Evolutionary conservation across 2,329 filamentous ascomycete species (phyloP).

Genomic region (Cladosporium sp.): DNA sequence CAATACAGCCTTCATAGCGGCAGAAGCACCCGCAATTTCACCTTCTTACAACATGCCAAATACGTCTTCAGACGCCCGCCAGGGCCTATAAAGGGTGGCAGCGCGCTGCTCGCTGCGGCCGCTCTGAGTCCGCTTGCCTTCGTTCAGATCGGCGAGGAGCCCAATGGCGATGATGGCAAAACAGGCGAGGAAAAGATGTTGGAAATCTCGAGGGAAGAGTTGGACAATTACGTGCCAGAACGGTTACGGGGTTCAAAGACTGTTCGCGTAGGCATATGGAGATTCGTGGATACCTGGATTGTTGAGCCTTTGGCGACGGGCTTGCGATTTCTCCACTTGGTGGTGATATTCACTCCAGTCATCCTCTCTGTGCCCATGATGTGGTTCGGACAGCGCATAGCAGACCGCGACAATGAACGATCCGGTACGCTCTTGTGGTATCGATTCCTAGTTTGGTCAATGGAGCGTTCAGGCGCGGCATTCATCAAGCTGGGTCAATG

Average conservation of each 20-base stretch:
- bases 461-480: conserved; percentile 90
- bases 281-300: conserved; percentile 68
- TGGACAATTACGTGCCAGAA: conserved; percentile 63
- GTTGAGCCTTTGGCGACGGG: conserved; percentile 82
- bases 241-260: conserved; percentile 58
- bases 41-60: conserved; percentile 20
- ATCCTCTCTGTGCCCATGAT: conserved; percentile 73
- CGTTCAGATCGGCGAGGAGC: conserved; percentile 53
- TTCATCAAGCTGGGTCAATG: conserved; percentile 99
- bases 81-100: conserved; percentile 32
- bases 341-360: conserved; percentile 86
- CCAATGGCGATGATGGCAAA: conserved; percentile 44
- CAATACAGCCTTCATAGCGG: conserved; percentile 28
- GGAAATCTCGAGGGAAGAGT: conserved; percentile 71
- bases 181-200: conserved; percentile 87
- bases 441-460: conserved; percentile 74
- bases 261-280: conserved; percentile 55
- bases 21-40: conserved; percentile 21
- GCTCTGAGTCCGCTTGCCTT: conserved; percentile 55
- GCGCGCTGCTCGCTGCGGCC: conserved; percentile 34
- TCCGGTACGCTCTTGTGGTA: conserved; percentile 93
- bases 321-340: conserved; percentile 79
- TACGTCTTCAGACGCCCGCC: conserved; percentile 29
- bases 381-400: conserved; percentile 67
- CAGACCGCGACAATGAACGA: conserved; percentile 67